A percentile compares a stretch with the other conserved stretches of the same genome.
Evolutionary conservation across 257 asterid species (phyloP).

Genomic region (Capsicum chinense): DNA sequence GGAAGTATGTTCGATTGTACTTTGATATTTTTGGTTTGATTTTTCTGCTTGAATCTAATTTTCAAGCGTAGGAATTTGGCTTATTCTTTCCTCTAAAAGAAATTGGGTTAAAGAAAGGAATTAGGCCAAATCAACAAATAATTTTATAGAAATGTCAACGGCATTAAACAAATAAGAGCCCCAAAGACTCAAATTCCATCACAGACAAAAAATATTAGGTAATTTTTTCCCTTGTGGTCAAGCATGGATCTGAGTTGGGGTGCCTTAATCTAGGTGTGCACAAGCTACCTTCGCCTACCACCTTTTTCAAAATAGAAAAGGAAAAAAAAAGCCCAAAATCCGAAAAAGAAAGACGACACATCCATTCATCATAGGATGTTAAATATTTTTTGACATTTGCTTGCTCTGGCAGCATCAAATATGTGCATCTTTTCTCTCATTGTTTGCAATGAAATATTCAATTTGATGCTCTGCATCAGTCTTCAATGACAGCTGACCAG

Average conservation of each 20-base stretch:
- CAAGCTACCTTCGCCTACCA: too few species aligned
- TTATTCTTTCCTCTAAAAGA: constrained; percentile 4
- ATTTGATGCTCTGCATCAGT: too few species aligned
- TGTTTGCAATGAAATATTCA: too few species aligned
- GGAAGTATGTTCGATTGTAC: not conserved
- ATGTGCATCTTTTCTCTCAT: too few species aligned
- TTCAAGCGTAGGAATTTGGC: not conserved
- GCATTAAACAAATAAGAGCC: constrained; percentile 7
- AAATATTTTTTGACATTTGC: too few species aligned
- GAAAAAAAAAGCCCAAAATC: not conserved
- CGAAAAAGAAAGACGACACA: not conserved
- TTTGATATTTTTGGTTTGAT: not conserved
- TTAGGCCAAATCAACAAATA: not conserved
- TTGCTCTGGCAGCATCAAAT: not conserved
- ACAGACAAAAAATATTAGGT: not conserved
- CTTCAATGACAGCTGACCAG: too few species aligned
- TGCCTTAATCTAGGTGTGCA: not conserved
- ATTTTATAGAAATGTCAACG: not conserved
- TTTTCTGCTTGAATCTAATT: constrained; percentile 3
- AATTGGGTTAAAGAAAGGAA: not conserved
- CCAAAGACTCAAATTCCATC: not conserved
- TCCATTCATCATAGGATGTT: not conserved
- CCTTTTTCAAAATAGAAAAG: not conserved
- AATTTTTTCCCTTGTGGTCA: not conserved
- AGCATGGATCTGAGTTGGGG: not conserved